Base-by-base conservation (phyloP, 805 yeast genomes). In the Saccharomycopsis babjevae region DNA sequence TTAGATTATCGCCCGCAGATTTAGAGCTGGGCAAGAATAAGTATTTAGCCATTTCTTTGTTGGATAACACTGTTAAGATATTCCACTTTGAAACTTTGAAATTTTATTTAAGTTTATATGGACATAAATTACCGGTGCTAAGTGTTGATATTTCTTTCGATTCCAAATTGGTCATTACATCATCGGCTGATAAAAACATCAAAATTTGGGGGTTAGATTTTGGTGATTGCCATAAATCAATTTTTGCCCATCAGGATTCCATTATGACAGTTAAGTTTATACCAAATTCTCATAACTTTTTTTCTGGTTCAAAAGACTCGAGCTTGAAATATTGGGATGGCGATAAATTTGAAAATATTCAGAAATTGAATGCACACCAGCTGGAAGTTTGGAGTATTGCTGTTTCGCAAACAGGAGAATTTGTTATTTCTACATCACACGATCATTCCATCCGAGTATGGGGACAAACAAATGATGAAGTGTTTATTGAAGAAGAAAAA, bases 181-280 rank as follows among this genome's bases (percentile, higher is more conserved):
- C 97, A 3, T 90, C 97, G 0, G 99, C 99, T 0, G 99, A 94
- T 74, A 94, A 94, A 73, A 94, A 94, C 73, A 89, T 94, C 70
- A 91, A 96, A 74, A 88, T 94, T 61, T 94, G 99, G 99, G 99
- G 99, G 58, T 76, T 94, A 62, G 99, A 94, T 72, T 94, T 94
- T 73, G 99, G 99, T 74, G 99, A 94, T 73, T 94, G 99, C 77
- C 99, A 94, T 73, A 88, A 87, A 71, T 93, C 98, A 1, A 83
- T 94, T 32, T 94, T 94, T 72, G 99, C 96, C 1, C 99, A 94
- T 71, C 96, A 91, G 69, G 99, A 94, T 72, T 86, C 97, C 2
- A 89, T 94, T 62, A 89, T 93, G 96, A 79, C 81, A 65, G 96
- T 93, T 36, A 81, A 77, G 63, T 94, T 94, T 69, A 79, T 91